Percentiles rank a stretch among this genome's conserved stretches.
Evolutionary conservation across 1,139 yeast genomes (phyloP).

Genomic region (Wickerhamomyces sp.): DNA sequence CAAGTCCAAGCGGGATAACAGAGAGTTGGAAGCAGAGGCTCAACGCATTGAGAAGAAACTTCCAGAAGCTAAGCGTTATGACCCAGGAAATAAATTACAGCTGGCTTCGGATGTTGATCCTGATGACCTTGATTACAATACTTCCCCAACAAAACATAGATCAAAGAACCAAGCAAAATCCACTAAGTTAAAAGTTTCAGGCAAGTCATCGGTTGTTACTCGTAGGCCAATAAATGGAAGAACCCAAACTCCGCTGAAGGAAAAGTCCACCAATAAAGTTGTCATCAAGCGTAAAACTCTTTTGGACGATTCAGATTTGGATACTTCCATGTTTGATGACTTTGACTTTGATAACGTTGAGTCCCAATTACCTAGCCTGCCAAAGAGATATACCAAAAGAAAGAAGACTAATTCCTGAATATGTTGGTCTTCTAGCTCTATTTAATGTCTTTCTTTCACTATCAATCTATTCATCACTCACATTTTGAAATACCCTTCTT

Average conservation of each 20-base stretch:
- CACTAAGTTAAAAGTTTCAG: background rate
- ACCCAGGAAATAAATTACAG: background rate
- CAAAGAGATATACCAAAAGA: slow-evolving; percentile 21
- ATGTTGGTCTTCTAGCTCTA: background rate
- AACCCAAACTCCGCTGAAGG: background rate
- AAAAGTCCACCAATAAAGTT: background rate
- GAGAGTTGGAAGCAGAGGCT: background rate
- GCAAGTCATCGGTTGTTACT: background rate
- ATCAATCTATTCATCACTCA: too few species aligned
- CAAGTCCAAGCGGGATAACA: slow-evolving; percentile 1
- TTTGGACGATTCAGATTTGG: slow-evolving; percentile 6
- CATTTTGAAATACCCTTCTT: too few species aligned
- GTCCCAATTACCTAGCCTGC: slow-evolving; percentile 9
- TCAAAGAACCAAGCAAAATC: background rate
- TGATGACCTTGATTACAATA: background rate
- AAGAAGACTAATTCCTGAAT: slow-evolving; percentile 8
- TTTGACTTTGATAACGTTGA: slow-evolving; percentile 14
- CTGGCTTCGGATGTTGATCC: background rate
- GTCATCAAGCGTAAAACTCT: slow-evolving; percentile 10
- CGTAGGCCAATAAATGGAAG: background rate
- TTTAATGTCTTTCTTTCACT: background rate
- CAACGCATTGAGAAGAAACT: background rate
- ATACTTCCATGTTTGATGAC: slow-evolving; percentile 7
- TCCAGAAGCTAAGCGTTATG: background rate
- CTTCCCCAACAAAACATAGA: background rate